Evolutionary conservation across 805 yeast species (phyloP), one percentile per base, ranked within the genome.

Genomic region (Clavispora fructus): DNA sequence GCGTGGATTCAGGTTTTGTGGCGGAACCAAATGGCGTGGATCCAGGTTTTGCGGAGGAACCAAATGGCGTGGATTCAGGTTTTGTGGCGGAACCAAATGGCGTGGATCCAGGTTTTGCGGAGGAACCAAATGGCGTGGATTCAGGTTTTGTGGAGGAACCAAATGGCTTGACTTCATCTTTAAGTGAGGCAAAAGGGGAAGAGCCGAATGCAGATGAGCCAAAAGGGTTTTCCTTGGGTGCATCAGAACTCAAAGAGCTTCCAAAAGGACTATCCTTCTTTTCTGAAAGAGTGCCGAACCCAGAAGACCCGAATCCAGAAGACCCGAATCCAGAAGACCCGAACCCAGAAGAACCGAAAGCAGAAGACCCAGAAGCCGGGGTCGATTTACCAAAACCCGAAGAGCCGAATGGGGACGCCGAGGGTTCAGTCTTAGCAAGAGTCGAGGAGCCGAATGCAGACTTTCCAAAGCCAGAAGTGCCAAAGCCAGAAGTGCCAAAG

Each of bases 401-500:
- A 11, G 33, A 42, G 5, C 51, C 55, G 42, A 46, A 48, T 13
- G 45, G 38, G 17, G 52, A 4, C 8, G 12, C 23, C 13, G 41
- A n/a, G 3, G 14, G 17, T 11, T 7, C 33, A 6, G 47, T 14
- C n/a, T 23, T 27, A 7, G 46, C 48, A 19, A 42, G 43, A 12
- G 40, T 42, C 3, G 47, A 42, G 9, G 35, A 44, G 4, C 51
- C 55, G 41, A 46, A 48, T 14, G 46, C 37, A 27, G 52, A 6
- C 11, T 23, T 31, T n/a, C 49, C 48, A 19, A 42, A 46, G 7
- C 42, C 44, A 6, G 47, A 42, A 9, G 35, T 42, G 6, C 51
- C 55, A 30, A 30, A 30, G 6, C 33, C 33, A 8, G 58, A 44
- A 11, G 59, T 41, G 9, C 62, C 64, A 48, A 57, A 58, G 5